Conservation (phyloP, 257 asterid genomes). For the Perilla frutescens region DNA sequence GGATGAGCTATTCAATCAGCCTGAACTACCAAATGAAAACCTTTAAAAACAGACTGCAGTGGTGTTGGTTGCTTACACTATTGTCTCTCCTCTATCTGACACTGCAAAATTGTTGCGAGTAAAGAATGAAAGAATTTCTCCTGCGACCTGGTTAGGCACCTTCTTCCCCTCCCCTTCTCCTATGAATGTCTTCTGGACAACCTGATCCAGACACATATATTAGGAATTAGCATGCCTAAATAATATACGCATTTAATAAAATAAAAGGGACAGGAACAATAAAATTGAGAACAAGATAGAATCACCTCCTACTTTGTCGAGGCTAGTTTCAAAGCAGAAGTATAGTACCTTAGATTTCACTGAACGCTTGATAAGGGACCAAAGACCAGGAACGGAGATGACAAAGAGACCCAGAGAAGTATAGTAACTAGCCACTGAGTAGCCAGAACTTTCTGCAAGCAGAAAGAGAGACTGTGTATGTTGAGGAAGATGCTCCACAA, state of each 20-base stretch:
- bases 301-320: neutral
- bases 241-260: neutral
- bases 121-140: conserved; percentile 87
- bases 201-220: conserved; percentile 49
- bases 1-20: neutral
- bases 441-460: conserved; percentile 68
- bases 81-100: conserved; percentile 81
- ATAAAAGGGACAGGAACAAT: neutral
- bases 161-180: conserved; percentile 61
- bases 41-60: conserved; percentile 5
- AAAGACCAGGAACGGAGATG: conserved; percentile 95
- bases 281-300: neutral
- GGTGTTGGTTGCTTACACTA: conserved; percentile 62
- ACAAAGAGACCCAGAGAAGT: conserved; percentile 93
- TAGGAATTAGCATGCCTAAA: conserved; percentile 11
- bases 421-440: conserved; percentile 93
- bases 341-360: conserved; percentile 84
- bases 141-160: conserved; percentile 76
- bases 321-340: neutral
- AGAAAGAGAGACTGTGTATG: conserved; percentile 55
- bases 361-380: conserved; percentile 99
- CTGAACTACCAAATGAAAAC: neutral
- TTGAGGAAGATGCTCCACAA: conserved; percentile 52
- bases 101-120: conserved; percentile 85
- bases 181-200: conserved; percentile 81